Percentiles rank a stretch among this genome's conserved stretches.
Evolutionary conservation across 495 filamentous ascomycete genomes (phyloP).

Genomic region (Aspergillus sclerotiicarbonarius): DNA sequence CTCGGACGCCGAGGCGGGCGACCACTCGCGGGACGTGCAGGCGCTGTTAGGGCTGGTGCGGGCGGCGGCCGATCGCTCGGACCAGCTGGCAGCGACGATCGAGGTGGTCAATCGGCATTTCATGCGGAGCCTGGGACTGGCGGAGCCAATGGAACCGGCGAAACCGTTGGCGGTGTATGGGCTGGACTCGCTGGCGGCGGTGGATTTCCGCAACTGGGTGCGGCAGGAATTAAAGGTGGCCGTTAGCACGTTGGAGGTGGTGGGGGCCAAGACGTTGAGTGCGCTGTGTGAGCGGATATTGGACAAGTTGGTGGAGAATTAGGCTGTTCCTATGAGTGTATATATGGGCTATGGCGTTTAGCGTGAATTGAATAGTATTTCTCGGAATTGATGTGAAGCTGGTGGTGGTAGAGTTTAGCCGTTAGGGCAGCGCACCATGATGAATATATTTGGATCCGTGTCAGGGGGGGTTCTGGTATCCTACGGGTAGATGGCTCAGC

Average conservation of each 20-base stretch:
- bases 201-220: constrained; percentile 30
- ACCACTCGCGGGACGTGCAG: neutral
- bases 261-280: neutral
- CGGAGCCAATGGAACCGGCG: constrained; percentile 21
- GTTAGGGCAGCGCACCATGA: too few species aligned
- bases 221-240: neutral
- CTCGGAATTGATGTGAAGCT: too few species aligned
- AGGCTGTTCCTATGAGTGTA: too few species aligned
- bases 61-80: neutral
- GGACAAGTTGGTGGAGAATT: neutral
- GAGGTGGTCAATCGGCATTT: constrained; percentile 14
- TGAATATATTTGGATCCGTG: too few species aligned
- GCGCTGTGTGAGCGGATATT: neutral
- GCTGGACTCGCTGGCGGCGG: constrained; percentile 28
- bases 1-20: neutral
- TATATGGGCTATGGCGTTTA: too few species aligned
- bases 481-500: too few species aligned
- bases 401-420: too few species aligned
- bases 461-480: too few species aligned
- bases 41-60: neutral
- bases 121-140: constrained; percentile 17
- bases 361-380: too few species aligned
- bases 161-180: constrained; percentile 24
- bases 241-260: neutral
- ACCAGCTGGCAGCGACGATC: constrained; percentile 2